Evolutionary conservation across 371 early-diverging fungal genomes (phyloP).

Genomic region (Nematocida sp.): DNA sequence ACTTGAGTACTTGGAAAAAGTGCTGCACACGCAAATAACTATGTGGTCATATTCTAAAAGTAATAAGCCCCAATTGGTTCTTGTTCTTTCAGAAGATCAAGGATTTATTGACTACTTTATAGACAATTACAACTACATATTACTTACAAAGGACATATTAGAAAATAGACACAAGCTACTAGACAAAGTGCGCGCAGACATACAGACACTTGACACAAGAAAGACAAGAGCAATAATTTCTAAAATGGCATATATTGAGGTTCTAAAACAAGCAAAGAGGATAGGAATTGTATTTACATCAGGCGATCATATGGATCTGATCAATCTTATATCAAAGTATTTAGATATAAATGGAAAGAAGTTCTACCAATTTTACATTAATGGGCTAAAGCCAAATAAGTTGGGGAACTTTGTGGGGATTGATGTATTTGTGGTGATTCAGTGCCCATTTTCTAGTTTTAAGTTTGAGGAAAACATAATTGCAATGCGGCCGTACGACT

Average conservation of each 20-base stretch:
- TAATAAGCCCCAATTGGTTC: not conserved
- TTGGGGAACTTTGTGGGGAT: slow-evolving; percentile 49
- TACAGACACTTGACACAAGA: not conserved
- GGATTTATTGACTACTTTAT: slow-evolving; percentile 52
- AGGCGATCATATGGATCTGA: slow-evolving; percentile 39
- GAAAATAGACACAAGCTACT: not conserved
- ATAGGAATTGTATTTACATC: slow-evolving; percentile 51
- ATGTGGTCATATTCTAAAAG: slow-evolving; percentile 17
- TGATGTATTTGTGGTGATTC: slow-evolving; percentile 41
- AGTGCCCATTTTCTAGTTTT: slow-evolving; percentile 58
- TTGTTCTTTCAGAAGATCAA: slow-evolving; percentile 31
- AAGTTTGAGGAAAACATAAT: slow-evolving; percentile 45
- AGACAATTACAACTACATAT: slow-evolving; percentile 22
- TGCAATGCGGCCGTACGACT: slow-evolving; percentile 42
- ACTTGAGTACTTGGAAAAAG: not conserved
- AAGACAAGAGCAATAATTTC: slow-evolving; percentile 18
- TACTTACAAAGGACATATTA: not conserved
- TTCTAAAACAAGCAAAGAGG: not conserved
- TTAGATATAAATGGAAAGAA: slow-evolving; percentile 48
- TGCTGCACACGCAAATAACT: not conserved
- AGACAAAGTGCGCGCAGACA: not conserved
- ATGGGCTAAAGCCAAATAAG: slow-evolving; percentile 59
- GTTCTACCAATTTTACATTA: slow-evolving; percentile 56
- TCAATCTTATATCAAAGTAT: slow-evolving; percentile 42
- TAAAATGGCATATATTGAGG: slow-evolving; percentile 25